Percentiles rank a stretch among this genome's conserved stretches.
These are phyloP conservation scores for Penicillium pulvis DNA, from an alignment of 495 filamentous ascomycete species.

Conservation along the genomic window DNA sequence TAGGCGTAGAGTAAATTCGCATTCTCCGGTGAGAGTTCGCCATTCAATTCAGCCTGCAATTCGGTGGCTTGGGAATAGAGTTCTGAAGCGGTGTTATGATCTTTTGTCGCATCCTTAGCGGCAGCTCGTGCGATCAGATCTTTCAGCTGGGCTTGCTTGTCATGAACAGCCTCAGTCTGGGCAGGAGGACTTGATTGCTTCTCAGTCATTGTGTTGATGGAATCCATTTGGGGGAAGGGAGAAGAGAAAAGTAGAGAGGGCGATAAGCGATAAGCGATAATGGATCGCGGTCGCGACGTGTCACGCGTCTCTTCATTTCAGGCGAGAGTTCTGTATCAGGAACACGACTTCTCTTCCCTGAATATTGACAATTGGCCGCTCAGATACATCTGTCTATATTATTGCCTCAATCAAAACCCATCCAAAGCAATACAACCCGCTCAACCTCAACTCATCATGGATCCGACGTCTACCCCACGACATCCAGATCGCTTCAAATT, in stretches of 20 bases:
- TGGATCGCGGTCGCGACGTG: constrained; percentile 17
- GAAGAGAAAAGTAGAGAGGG: constrained; percentile 2
- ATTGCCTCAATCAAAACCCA: background rate
- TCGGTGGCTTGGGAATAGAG: constrained; percentile 85
- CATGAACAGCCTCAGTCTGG: constrained; percentile 13
- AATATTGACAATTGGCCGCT: too few relatives aligned
- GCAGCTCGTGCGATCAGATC: constrained; percentile 59
- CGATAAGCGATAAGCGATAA: constrained; percentile 10
- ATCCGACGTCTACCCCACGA: constrained; percentile 30
- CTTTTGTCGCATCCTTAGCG: constrained; percentile 78
- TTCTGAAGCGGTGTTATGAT: constrained; percentile 82
- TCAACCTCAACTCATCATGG: constrained; percentile 19
- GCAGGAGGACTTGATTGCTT: constrained; percentile 11
- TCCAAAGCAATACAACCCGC: background rate
- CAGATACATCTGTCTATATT: too few relatives aligned
- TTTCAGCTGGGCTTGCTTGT: constrained; percentile 35
- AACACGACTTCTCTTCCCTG: background rate
- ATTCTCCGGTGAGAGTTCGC: constrained; percentile 85
- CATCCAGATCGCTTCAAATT: constrained; percentile 33
- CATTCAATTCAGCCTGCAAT: constrained; percentile 87
- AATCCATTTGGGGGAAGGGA: background rate
- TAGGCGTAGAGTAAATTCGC: constrained; percentile 93
- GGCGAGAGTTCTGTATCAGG: background rate
- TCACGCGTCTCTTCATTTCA: constrained; percentile 23
- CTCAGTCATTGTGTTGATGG: constrained; percentile 25